A percentile compares a stretch with the other conserved stretches of the same genome.
phyloP scores from a whole-genome alignment of 2,329 filamentous ascomycete genomes.

The Sordariomycetes sp. region DNA sequence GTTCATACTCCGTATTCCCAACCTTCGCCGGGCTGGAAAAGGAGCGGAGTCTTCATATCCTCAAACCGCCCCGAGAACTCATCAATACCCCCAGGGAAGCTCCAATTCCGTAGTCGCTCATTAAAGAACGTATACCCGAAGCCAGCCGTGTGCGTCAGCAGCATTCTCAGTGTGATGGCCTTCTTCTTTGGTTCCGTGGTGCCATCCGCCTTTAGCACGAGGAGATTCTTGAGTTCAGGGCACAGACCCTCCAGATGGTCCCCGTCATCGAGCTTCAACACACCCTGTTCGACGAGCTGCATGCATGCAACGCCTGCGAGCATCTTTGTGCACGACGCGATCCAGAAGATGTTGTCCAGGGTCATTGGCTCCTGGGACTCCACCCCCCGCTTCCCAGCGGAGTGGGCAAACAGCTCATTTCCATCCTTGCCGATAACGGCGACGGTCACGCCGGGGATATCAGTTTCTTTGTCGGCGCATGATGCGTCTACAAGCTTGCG shows the following conservation, averaged over 20 bases:
- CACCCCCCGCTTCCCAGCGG: conserved; percentile 31
- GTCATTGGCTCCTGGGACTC: conserved; percentile 35
- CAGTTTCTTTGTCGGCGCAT: not conserved
- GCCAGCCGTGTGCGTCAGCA: conserved; percentile 40
- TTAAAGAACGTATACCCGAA: conserved; percentile 45
- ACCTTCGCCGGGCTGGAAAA: conserved; percentile 48
- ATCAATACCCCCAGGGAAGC: conserved; percentile 34
- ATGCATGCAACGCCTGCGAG: conserved; percentile 36
- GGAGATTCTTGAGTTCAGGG: conserved; percentile 32
- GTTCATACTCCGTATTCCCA: conserved; percentile 43
- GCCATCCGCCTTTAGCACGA: conserved; percentile 27
- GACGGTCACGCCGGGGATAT: conserved; percentile 28
- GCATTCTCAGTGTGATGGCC: conserved; percentile 42
- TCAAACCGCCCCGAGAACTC: conserved; percentile 41
- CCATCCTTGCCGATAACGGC: conserved; percentile 33
- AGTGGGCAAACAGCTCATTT: conserved; percentile 30
- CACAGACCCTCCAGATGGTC: conserved; percentile 29
- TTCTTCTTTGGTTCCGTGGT: conserved; percentile 27
- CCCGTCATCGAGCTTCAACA: conserved; percentile 31
- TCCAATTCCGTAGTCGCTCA: conserved; percentile 30
- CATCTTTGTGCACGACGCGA: conserved; percentile 46
- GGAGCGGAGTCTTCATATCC: conserved; percentile 37
- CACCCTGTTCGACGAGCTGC: conserved; percentile 41
- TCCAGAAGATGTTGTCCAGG: conserved; percentile 46
- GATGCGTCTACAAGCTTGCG: not conserved